Percentiles rank a stretch among this genome's conserved stretches.
phyloP scores from a whole-genome alignment of 352 stramenopile genomes.

The Thalassiosira exigua region DNA sequence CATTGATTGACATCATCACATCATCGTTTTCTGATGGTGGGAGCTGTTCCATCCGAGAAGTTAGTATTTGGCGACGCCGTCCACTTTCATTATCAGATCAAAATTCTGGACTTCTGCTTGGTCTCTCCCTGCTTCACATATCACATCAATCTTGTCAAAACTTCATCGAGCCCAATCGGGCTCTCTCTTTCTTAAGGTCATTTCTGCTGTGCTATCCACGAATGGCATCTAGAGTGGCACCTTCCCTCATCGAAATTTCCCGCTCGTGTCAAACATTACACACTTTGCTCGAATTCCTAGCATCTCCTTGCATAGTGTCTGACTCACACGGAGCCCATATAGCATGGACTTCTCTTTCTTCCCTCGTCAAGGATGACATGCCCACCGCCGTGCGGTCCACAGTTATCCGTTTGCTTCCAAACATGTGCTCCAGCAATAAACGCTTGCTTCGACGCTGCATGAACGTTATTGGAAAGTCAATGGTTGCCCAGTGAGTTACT shows the following conservation, averaged over 20 bases:
- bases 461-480: conserved; percentile 61
- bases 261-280: conserved; percentile 17
- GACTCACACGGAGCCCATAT: conserved; percentile 74
- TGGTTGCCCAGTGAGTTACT: conserved; percentile 45
- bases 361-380: conserved; percentile 47
- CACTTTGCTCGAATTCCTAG: conserved; percentile 36
- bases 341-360: conserved; percentile 72
- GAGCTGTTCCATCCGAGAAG: neutral
- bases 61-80: conserved; percentile 40
- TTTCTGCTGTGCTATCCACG: conserved; percentile 51
- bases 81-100: conserved; percentile 42
- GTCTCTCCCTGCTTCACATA: conserved; percentile 48
- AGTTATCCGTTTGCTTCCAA: conserved; percentile 66
- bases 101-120: conserved; percentile 43
- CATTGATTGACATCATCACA: conserved; percentile 29
- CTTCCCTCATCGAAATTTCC: conserved; percentile 37
- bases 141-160: conserved; percentile 2
- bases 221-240: conserved; percentile 36
- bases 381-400: conserved; percentile 50
- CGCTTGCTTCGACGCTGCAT: conserved; percentile 67
- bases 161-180: neutral
- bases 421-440: conserved; percentile 72
- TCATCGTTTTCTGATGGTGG: conserved; percentile 26
- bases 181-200: conserved; percentile 23
- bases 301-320: conserved; percentile 42